Conservation (phyloP, 805 yeast species). For the Zygosaccharomyces bailii region DNA sequence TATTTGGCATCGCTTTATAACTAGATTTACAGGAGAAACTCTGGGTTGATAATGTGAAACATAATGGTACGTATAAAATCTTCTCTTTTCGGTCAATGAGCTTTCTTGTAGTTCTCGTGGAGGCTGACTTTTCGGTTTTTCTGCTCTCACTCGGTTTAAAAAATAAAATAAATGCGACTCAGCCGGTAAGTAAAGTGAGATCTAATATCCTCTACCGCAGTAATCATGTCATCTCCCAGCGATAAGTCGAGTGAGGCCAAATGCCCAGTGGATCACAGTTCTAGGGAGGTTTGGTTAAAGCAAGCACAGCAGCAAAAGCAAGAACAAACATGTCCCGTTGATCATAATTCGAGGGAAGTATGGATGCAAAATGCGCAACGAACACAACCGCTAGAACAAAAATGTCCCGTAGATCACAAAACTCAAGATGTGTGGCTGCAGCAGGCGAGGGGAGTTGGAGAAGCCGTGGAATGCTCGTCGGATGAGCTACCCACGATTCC, state of each 20-base stretch:
- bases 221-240: neutral
- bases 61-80: no score
- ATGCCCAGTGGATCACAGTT: constrained; percentile 70
- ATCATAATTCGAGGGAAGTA: constrained; percentile 55
- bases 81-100: no score
- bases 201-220: neutral
- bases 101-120: neutral
- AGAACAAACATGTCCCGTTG: constrained; percentile 61
- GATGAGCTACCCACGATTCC: constrained; percentile 35
- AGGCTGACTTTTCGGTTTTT: neutral
- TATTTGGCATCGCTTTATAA: no score
- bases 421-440: constrained; percentile 56
- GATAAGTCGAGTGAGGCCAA: constrained; percentile 18
- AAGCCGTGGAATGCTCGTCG: constrained; percentile 45
- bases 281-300: constrained; percentile 57
- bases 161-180: neutral
- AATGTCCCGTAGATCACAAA: constrained; percentile 70
- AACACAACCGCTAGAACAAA: constrained; percentile 13
- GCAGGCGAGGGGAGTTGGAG: constrained; percentile 27
- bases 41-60: no score
- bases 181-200: no score
- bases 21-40: no score
- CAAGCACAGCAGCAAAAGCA: constrained; percentile 7
- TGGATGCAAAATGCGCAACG: constrained; percentile 45
- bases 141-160: neutral